Evolutionary conservation across 345 rosid species (phyloP).

Genomic region (Lagerstroemia speciosa): DNA sequence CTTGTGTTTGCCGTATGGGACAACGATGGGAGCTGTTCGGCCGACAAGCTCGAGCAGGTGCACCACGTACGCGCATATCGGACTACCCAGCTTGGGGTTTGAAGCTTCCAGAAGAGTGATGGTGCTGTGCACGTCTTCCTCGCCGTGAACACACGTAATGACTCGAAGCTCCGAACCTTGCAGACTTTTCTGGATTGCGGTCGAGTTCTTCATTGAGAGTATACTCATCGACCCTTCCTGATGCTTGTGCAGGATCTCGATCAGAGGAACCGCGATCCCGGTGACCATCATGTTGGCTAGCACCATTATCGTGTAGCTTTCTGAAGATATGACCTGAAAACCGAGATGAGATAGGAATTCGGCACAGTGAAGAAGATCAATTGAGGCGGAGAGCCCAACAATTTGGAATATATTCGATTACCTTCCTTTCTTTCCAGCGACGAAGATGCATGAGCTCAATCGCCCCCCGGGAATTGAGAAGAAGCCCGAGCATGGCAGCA

Average conservation of each 20-base stretch:
- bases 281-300: conserved; percentile 15
- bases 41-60: conserved; percentile 23
- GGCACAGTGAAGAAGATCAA: not conserved
- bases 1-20: conserved; percentile 10
- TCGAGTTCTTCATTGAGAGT: not conserved
- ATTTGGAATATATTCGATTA: not conserved
- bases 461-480: conserved; percentile 18
- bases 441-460: conserved; percentile 2
- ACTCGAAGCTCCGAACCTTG: conserved; percentile 9
- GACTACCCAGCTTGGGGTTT: conserved; percentile 6
- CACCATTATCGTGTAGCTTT: conserved; percentile 4
- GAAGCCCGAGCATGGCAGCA: conserved; percentile 13
- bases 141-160: conserved; percentile 22
- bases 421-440: conserved; percentile 2
- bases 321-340: not conserved
- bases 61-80: conserved; percentile 14
- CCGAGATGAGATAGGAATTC: not conserved
- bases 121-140: conserved; percentile 20
- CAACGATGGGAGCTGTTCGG: conserved; percentile 12
- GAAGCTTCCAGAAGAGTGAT: conserved; percentile 26
- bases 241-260: conserved; percentile 15
- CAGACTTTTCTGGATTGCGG: conserved; percentile 6
- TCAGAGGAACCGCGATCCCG: conserved; percentile 9
- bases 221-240: not conserved
- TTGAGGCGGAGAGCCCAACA: not conserved